These are phyloP conservation scores for Rhodosporidiobolus odoratus DNA, from an alignment of 768 basidiomycete species.

Conservation along the genomic window DNA sequence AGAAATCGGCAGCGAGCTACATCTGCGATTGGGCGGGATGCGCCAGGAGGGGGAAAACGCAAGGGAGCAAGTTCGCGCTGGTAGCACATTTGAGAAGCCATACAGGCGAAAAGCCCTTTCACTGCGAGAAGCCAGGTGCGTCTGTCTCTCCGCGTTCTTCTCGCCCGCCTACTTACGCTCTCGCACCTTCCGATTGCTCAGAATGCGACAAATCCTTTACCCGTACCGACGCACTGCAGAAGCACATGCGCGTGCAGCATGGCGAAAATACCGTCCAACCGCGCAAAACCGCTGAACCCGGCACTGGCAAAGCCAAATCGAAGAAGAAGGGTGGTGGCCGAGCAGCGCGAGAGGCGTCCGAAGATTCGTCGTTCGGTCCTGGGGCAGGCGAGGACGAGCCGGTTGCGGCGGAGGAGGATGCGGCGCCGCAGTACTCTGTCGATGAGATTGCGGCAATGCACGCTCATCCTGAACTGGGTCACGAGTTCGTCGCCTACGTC, in stretches of 20 bases:
- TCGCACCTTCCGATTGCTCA: constrained; percentile 44
- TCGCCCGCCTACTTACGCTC: background rate
- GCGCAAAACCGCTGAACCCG: constrained; percentile 48
- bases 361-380: constrained; percentile 22
- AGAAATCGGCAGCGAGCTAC: constrained; percentile 57
- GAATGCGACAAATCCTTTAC: constrained; percentile 95
- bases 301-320: constrained; percentile 2
- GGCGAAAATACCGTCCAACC: constrained; percentile 71
- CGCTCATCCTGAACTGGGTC: constrained; percentile 19
- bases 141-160: background rate
- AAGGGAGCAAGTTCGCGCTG: constrained; percentile 82
- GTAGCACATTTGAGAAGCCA: constrained; percentile 86
- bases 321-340: constrained; percentile 2
- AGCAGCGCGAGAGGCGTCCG: constrained; percentile 4
- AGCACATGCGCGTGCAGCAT: constrained; percentile 77
- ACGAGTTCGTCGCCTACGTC: constrained; percentile 58
- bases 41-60: constrained; percentile 68
- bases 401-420: background rate
- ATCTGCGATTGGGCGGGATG: constrained; percentile 87
- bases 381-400: background rate
- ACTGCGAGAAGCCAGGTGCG: constrained; percentile 71
- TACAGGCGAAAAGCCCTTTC: constrained; percentile 90
- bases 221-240: constrained; percentile 79
- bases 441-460: constrained; percentile 30
- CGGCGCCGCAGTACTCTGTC: background rate